A percentile compares a stretch with the other conserved stretches of the same genome.
These are phyloP conservation scores for Schizochytrium sp. DNA, from an alignment of 108 stramenopile genomes.

Conservation along the genomic window DNA sequence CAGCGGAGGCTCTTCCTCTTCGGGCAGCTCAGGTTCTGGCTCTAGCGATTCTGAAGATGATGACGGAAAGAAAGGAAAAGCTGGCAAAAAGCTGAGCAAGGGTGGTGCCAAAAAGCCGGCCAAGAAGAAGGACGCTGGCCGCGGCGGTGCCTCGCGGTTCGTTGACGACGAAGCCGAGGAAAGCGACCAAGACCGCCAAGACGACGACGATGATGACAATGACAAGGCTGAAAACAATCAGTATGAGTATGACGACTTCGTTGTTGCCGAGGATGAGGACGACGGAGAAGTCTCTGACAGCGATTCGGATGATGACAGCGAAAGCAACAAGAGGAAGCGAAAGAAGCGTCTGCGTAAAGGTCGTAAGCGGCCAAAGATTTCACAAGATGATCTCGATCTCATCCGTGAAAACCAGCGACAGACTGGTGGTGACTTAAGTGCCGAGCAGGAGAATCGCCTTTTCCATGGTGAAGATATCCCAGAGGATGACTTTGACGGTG, in stretches of 20 bases:
- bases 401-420: slow-evolving; percentile 32
- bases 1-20: not conserved
- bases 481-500: not conserved
- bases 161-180: slow-evolving; percentile 37
- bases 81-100: slow-evolving; percentile 5
- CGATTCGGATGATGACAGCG: slow-evolving; percentile 40
- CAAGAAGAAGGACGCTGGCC: slow-evolving; percentile 16
- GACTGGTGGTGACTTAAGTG: not conserved
- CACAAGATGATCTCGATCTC: slow-evolving; percentile 49
- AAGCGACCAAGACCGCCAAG: slow-evolving; percentile 36
- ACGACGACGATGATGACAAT: slow-evolving; percentile 45
- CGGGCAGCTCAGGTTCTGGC: not conserved
- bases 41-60: not conserved
- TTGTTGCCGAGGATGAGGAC: not conserved
- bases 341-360: slow-evolving; percentile 11
- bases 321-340: slow-evolving; percentile 33
- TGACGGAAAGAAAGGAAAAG: not conserved
- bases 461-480: not conserved
- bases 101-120: not conserved
- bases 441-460: slow-evolving; percentile 19
- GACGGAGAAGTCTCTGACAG: slow-evolving; percentile 33
- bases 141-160: not conserved
- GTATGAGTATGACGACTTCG: slow-evolving; percentile 36
- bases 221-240: not conserved
- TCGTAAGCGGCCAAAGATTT: not conserved